Evolutionary conservation across 2,329 filamentous ascomycete species (phyloP).

Genomic region (Monosporascus sp.): DNA sequence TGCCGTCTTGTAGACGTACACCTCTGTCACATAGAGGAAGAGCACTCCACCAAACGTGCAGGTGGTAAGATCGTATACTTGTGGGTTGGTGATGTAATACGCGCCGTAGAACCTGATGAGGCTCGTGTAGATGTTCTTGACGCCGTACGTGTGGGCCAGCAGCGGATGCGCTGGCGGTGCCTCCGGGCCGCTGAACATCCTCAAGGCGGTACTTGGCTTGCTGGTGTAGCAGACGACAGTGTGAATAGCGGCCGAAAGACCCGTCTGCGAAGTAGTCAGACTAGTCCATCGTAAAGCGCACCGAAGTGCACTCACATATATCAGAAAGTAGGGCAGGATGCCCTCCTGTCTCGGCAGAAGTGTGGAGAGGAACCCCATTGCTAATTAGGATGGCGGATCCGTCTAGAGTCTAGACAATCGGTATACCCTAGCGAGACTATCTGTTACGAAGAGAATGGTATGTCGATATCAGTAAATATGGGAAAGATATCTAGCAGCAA

Average conservation of each 20-base stretch:
- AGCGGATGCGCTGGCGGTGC: constrained; percentile 21
- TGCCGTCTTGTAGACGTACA: constrained; percentile 20
- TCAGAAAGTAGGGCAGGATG: constrained; percentile 25
- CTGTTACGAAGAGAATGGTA: no score
- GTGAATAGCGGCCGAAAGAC: constrained; percentile 18
- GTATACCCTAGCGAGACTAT: neutral
- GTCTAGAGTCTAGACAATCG: neutral
- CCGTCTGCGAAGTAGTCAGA: constrained; percentile 8
- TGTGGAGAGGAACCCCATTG: constrained; percentile 1
- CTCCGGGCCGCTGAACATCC: constrained; percentile 23
- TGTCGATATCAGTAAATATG: no score
- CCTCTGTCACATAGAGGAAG: constrained; percentile 23
- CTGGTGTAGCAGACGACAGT: constrained; percentile 23
- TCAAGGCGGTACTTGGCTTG: constrained; percentile 12
- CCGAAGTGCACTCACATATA: constrained; percentile 16
- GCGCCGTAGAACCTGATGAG: constrained; percentile 30
- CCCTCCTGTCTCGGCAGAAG: constrained; percentile 13
- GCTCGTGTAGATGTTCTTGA: constrained; percentile 31
- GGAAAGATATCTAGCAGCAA: no score
- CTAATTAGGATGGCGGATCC: neutral
- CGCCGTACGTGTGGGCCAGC: constrained; percentile 29
- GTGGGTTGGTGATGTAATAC: constrained; percentile 26
- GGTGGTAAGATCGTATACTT: constrained; percentile 27
- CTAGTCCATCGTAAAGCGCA: neutral
- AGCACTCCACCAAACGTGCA: constrained; percentile 27